Percentiles rank a stretch among this genome's conserved stretches.
Conservation (phyloP, 1,284 basidiomycete species). For the Cryptococcus sp. region DNA sequence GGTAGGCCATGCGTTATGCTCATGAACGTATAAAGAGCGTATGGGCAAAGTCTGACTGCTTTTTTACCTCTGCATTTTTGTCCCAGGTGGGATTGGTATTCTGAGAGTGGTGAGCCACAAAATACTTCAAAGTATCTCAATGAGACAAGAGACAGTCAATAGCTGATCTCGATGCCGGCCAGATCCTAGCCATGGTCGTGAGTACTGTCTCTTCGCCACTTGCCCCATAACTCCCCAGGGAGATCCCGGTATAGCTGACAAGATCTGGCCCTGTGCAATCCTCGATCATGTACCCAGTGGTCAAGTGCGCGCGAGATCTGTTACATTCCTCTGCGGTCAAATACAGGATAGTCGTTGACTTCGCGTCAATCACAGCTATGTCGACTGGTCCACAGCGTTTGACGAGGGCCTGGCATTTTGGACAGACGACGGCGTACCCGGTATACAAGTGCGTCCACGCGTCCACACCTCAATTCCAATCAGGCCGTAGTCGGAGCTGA, state of each 20-base stretch:
- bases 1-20: conserved; percentile 21
- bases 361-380: conserved; percentile 18
- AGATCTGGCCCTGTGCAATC: not conserved
- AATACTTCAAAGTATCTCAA: not conserved
- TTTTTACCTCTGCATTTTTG: not conserved
- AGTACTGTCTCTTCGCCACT: conserved; percentile 13
- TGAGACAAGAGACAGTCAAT: not conserved
- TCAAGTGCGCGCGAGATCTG: conserved; percentile 19
- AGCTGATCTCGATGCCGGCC: not conserved
- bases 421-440: conserved; percentile 33
- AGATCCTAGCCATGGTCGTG: conserved; percentile 48
- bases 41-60: not conserved
- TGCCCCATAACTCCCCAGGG: not conserved
- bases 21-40: too few species aligned
- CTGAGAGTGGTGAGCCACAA: conserved; percentile 26
- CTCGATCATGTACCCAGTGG: conserved; percentile 12
- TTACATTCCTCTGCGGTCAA: not conserved
- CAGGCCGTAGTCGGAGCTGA: not conserved
- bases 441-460: conserved; percentile 37
- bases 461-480: not conserved
- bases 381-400: conserved; percentile 28
- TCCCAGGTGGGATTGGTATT: conserved; percentile 41
- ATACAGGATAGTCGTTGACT: not conserved
- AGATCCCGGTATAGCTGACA: not conserved
- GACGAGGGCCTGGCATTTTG: conserved; percentile 36